Percentiles rank a stretch among this genome's conserved stretches.
Evolutionary conservation across 2,329 filamentous ascomycete genomes (phyloP).

Genomic region (Nakataea oryzae): DNA sequence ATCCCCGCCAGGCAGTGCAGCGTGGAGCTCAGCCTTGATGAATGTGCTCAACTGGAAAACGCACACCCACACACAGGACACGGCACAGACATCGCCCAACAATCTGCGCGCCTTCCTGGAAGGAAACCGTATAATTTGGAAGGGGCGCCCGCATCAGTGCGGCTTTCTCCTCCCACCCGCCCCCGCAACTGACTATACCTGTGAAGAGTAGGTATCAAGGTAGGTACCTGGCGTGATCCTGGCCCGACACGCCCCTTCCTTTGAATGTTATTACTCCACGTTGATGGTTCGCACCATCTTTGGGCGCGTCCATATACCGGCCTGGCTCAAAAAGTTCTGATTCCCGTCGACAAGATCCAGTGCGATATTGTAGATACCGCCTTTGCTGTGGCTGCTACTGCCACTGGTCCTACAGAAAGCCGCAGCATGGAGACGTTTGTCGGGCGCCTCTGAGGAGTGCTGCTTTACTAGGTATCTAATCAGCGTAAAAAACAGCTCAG

Average conservation of each 20-base stretch:
- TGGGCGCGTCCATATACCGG: too few relatives aligned
- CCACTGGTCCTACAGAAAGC: too few relatives aligned
- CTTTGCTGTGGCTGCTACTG: neutral
- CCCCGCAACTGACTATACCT: neutral
- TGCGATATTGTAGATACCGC: too few relatives aligned
- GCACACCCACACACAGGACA: neutral
- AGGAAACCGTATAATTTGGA: neutral
- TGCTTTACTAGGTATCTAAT: neutral
- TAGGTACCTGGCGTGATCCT: neutral
- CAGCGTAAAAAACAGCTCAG: neutral
- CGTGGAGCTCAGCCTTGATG: too few relatives aligned
- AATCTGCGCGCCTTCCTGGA: neutral
- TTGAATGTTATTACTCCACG: neutral
- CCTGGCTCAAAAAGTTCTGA: neutral
- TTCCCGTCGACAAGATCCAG: too few relatives aligned
- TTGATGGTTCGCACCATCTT: too few relatives aligned
- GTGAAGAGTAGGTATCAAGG: neutral
- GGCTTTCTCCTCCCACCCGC: too few relatives aligned
- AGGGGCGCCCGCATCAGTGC: neutral
- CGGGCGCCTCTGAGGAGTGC: too few relatives aligned
- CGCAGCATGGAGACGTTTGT: neutral
- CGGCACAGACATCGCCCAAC: too few relatives aligned
- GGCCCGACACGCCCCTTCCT: too few relatives aligned
- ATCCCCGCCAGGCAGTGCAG: too few relatives aligned
- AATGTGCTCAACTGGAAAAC: neutral